phyloP scores from a whole-genome alignment of 2,329 filamentous ascomycete genomes.

The Sphaerulina vaccinii region DNA sequence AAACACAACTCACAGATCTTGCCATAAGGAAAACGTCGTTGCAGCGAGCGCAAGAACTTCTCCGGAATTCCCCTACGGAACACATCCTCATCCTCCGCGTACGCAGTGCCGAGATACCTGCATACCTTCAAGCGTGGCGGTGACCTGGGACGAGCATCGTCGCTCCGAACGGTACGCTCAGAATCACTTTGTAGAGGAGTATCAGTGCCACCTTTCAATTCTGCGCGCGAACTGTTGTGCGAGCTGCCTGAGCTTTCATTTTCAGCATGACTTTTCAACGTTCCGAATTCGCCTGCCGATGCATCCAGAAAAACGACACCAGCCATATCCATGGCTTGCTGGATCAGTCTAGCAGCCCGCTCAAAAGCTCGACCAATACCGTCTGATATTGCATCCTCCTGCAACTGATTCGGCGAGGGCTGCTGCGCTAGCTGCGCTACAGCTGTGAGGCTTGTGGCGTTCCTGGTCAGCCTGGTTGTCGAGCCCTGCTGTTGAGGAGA shows the following conservation, averaged over 20 bases:
- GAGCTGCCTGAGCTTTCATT: background rate
- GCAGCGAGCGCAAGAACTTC: constrained; percentile 12
- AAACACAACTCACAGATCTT: too few species aligned
- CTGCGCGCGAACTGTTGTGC: background rate
- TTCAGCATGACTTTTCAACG: constrained; percentile 11
- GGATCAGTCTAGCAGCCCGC: constrained; percentile 15
- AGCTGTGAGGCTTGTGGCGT: background rate
- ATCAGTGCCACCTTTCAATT: background rate
- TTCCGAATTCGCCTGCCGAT: constrained; percentile 19
- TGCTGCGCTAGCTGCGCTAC: background rate
- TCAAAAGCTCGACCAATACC: constrained; percentile 7
- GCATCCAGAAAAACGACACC: constrained; percentile 46
- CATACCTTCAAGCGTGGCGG: background rate
- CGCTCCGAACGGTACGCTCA: background rate
- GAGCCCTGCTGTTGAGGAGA: too few species aligned
- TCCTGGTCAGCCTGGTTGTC: too few species aligned
- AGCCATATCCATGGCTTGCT: constrained; percentile 42
- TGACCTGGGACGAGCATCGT: background rate
- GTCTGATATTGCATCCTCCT: constrained; percentile 9
- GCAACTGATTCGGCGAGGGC: constrained; percentile 1
- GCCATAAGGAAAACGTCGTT: constrained; percentile 16
- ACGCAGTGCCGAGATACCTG: constrained; percentile 12
- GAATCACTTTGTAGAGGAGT: too few species aligned
- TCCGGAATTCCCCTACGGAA: constrained; percentile 7
- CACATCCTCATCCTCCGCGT: background rate